Evolutionary conservation across 495 filamentous ascomycete genomes (phyloP), one percentile per base, ranked within the genome.

Genomic region (Clavariopsis aquatica): DNA sequence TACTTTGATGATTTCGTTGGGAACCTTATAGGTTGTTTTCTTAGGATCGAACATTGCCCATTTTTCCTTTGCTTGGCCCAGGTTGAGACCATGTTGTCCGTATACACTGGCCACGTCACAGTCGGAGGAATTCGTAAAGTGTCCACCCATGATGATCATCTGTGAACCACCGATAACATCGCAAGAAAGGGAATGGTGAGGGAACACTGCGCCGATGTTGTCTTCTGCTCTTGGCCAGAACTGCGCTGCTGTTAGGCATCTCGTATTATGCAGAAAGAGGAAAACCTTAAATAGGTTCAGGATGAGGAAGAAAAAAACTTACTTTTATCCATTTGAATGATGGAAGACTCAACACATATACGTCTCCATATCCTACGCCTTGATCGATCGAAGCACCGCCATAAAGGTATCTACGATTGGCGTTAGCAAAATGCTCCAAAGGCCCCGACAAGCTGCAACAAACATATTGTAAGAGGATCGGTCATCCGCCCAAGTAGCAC

Each of bases 301-400:
- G 2, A 2, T 6, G 26, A 13, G 8, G 34, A 3, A 31, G 4
- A 28, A 7, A 20, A 54, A 27, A 5, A 27, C 12, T 31, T 80
- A 78, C 74, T 52, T 80, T 80, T 41, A 82, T 79, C 84, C 84
- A 86, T 26, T 71, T 75, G 65, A 85, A 74, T 0, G 72, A 74
- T 24, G 84, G 84, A 10, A 86, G 69, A 52, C 77, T 77, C 17
- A 86, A 75, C 29, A 85, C 79, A 52, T 81, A 85, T n/a, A 85
- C 77, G 72, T 86, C 84, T 64, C 83, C 82, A 65, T 75, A 83
- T 12, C 79, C 81, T 20, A 72, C 52, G 8, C 68, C 69, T 61
- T 72, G 41, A 76, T 68, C 71, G 4, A 79, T 73, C 41, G 76
- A 73, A 24, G 74, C 73, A 13, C 82, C 82, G 46, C 81, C 82